Evolutionary conservation across 2,329 filamentous ascomycete genomes (phyloP).

Genomic region (Aspergillus japonicus): DNA sequence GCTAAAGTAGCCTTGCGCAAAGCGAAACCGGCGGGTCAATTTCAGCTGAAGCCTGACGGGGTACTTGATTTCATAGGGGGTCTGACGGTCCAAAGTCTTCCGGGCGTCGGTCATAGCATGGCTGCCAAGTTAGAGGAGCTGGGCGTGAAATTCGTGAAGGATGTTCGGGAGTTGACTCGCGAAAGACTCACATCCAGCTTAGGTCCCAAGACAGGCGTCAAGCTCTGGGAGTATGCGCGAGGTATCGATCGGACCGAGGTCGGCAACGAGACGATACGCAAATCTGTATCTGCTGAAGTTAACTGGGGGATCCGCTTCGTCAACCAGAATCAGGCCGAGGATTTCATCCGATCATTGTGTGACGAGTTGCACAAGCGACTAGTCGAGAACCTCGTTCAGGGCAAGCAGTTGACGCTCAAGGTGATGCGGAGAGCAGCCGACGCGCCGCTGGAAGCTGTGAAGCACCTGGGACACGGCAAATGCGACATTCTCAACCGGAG

Average conservation of each 20-base stretch:
- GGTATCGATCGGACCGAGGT: slow-evolving; percentile 86
- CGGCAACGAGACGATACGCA: slow-evolving; percentile 78
- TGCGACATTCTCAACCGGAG: slow-evolving; percentile 96
- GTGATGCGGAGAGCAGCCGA: slow-evolving; percentile 85
- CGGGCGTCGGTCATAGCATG: slow-evolving; percentile 89
- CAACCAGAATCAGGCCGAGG: slow-evolving; percentile 86
- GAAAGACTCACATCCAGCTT: slow-evolving; percentile 71
- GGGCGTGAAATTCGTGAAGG: slow-evolving; percentile 76
- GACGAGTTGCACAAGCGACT: slow-evolving; percentile 80
- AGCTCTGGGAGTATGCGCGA: slow-evolving; percentile 82
- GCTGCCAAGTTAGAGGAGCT: slow-evolving; percentile 84
- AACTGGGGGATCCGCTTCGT: slow-evolving; percentile 98
- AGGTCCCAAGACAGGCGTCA: slow-evolving; percentile 90
- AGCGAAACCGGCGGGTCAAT: slow-evolving; percentile 92
- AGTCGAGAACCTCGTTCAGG: slow-evolving; percentile 79
- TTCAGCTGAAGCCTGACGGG: slow-evolving; percentile 79
- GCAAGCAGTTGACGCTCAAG: slow-evolving; percentile 86
- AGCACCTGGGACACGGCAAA: slow-evolving; percentile 91
- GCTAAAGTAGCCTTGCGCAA: slow-evolving; percentile 88
- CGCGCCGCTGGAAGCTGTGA: slow-evolving; percentile 85
- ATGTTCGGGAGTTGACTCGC: slow-evolving; percentile 73
- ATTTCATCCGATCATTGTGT: slow-evolving; percentile 82
- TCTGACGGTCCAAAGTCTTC: slow-evolving; percentile 76
- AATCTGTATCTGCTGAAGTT: slow-evolving; percentile 94
- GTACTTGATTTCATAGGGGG: slow-evolving; percentile 73